Evolutionary conservation across 306 rosid species (phyloP).

Genomic region (Cucumis hystrix): DNA sequence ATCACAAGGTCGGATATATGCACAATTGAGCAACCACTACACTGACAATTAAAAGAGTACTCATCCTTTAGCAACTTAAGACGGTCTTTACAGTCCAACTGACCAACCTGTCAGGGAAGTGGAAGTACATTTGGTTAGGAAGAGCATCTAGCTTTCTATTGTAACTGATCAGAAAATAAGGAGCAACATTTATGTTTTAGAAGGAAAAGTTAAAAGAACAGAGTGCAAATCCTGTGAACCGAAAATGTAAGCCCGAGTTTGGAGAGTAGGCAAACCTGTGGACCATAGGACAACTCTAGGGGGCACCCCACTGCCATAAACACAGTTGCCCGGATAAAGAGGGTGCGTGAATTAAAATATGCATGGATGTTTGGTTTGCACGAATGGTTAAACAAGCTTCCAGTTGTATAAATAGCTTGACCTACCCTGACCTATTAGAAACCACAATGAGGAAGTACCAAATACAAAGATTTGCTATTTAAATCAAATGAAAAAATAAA

Average conservation of each 20-base stretch:
- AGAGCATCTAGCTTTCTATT: not conserved
- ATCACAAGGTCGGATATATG: constrained; percentile 56
- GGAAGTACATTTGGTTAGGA: not conserved
- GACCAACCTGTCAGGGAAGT: constrained; percentile 57
- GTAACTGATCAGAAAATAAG: not conserved
- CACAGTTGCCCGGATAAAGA: constrained; percentile 52
- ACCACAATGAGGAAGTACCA: constrained; percentile 9
- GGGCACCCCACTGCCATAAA: constrained; percentile 38
- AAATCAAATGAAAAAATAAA: not conserved
- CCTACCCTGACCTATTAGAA: constrained; percentile 64
- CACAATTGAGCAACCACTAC: constrained; percentile 55
- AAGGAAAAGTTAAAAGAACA: constrained; percentile 9
- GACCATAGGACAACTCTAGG: constrained; percentile 84
- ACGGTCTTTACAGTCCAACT: constrained; percentile 69
- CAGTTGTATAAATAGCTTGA: constrained; percentile 66
- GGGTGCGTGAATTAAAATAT: constrained; percentile 66
- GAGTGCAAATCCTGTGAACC: not conserved
- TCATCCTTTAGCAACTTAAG: constrained; percentile 53
- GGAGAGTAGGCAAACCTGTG: constrained; percentile 44
- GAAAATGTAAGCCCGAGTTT: not conserved
- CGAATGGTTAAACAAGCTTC: constrained; percentile 86
- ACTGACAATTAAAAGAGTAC: constrained; percentile 53
- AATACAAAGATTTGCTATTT: not conserved
- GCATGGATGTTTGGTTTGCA: constrained; percentile 75
- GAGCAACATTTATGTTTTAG: not conserved